These are phyloP conservation scores for Cyclotella atomus DNA, from an alignment of 108 stramenopile genomes.

Conservation along the genomic window DNA sequence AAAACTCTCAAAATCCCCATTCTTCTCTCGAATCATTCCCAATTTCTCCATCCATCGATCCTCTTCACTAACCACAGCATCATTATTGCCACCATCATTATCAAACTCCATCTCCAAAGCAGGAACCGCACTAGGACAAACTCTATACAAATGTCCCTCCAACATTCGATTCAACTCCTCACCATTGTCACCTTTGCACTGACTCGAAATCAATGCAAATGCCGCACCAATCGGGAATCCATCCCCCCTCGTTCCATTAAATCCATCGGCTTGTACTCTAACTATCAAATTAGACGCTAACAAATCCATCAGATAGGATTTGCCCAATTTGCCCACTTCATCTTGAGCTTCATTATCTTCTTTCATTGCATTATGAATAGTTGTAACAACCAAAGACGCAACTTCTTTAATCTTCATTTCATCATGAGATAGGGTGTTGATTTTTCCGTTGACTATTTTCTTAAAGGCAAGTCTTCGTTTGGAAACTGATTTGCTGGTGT, in stretches of 20 bases:
- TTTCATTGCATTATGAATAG: conserved; percentile 46
- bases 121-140: conserved; percentile 85
- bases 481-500: conserved; percentile 53
- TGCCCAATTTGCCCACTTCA: conserved; percentile 48
- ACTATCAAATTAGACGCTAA: conserved; percentile 72
- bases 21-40: conserved; percentile 78
- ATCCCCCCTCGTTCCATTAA: conserved; percentile 84
- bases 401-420: conserved; percentile 67
- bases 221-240: conserved; percentile 82
- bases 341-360: conserved; percentile 52
- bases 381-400: conserved; percentile 56
- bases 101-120: conserved; percentile 15
- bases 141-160: conserved; percentile 83
- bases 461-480: conserved; percentile 79
- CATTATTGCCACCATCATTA: conserved; percentile 20
- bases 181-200: no score
- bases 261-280: conserved; percentile 86
- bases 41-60: conserved; percentile 79
- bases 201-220: conserved; percentile 64
- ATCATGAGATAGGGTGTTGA: conserved; percentile 83
- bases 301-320: conserved; percentile 82
- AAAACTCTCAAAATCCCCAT: conserved; percentile 84
- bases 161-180: conserved; percentile 65
- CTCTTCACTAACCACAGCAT: conserved; percentile 46
- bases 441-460: conserved; percentile 79